Conservation (phyloP, 2,329 filamentous ascomycete species). For the Cercospora zeina region DNA sequence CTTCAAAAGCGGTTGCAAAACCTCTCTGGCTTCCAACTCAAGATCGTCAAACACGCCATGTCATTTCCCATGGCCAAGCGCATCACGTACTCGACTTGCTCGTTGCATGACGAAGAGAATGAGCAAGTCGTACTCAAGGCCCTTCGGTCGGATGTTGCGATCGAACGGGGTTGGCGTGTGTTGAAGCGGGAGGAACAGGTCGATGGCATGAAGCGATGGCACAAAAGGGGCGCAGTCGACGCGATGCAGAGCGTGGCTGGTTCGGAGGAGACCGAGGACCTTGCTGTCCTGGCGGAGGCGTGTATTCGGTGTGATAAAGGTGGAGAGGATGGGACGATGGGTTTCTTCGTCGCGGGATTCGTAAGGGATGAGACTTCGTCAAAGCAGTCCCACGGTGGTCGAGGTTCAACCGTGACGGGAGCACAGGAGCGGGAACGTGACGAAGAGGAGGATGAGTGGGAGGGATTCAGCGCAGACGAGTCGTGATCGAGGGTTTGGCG, state of each 20-base stretch:
- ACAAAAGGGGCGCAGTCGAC: constrained; percentile 52
- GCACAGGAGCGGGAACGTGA: neutral
- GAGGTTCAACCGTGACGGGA: neutral
- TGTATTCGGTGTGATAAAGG: constrained; percentile 82
- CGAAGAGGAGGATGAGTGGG: constrained; percentile 45
- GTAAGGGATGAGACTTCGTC: constrained; percentile 54
- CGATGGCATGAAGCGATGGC: constrained; percentile 73
- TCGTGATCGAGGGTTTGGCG: neutral
- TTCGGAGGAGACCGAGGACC: neutral
- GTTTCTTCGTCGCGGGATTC: constrained; percentile 93
- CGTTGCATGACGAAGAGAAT: constrained; percentile 82
- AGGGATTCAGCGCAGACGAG: constrained; percentile 46
- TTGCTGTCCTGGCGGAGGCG: constrained; percentile 59
- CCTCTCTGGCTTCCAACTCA: constrained; percentile 78
- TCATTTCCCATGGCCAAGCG: constrained; percentile 71
- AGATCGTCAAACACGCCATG: constrained; percentile 80
- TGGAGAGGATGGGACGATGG: constrained; percentile 82
- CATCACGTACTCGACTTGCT: constrained; percentile 93
- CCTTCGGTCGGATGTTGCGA: constrained; percentile 66
- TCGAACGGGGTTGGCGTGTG: constrained; percentile 72
- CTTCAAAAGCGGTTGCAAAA: constrained; percentile 66
- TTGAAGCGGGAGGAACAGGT: constrained; percentile 71
- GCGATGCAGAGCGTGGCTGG: constrained; percentile 43
- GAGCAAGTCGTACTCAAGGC: constrained; percentile 77
- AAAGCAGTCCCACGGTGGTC: neutral